Conservation (phyloP, 805 yeast genomes). For the Kodamaea fukazawae region DNA sequence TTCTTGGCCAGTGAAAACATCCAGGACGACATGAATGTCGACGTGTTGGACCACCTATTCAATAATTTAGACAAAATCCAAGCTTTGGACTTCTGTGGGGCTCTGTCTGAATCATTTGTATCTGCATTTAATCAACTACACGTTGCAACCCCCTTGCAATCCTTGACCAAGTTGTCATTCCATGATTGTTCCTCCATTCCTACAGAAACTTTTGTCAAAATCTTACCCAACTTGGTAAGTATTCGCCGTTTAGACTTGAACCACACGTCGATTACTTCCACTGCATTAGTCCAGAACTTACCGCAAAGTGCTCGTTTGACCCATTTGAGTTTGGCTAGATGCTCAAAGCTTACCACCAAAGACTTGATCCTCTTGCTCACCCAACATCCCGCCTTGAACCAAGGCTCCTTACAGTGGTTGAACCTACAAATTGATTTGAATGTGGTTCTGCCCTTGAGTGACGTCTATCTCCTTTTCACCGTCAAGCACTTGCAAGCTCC, state of each 20-base stretch:
- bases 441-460: conserved; percentile 57
- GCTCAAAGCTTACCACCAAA: conserved; percentile 65
- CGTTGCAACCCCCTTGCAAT: conserved; percentile 19
- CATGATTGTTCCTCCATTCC: conserved; percentile 86
- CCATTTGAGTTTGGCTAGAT: conserved; percentile 60
- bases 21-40: conserved; percentile 70
- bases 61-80: conserved; percentile 54
- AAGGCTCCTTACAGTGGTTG: conserved; percentile 58
- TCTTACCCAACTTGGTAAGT: conserved; percentile 55
- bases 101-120: conserved; percentile 63
- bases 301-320: conserved; percentile 61
- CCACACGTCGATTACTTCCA: conserved; percentile 73
- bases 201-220: conserved; percentile 48
- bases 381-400: conserved; percentile 61
- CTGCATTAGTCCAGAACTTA: conserved; percentile 49
- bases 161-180: conserved; percentile 57
- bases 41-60: conserved; percentile 56
- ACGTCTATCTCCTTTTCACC: conserved; percentile 45
- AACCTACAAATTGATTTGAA: conserved; percentile 62
- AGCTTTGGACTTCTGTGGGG: conserved; percentile 86
- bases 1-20: conserved; percentile 83
- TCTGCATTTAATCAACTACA: conserved; percentile 49
- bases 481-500: conserved; percentile 45
- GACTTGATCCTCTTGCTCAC: conserved; percentile 68
- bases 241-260: conserved; percentile 72